Evolutionary conservation across 148 eudicot genomes (phyloP), one percentile per base, ranked within the genome.

Genomic region (Silene conica): DNA sequence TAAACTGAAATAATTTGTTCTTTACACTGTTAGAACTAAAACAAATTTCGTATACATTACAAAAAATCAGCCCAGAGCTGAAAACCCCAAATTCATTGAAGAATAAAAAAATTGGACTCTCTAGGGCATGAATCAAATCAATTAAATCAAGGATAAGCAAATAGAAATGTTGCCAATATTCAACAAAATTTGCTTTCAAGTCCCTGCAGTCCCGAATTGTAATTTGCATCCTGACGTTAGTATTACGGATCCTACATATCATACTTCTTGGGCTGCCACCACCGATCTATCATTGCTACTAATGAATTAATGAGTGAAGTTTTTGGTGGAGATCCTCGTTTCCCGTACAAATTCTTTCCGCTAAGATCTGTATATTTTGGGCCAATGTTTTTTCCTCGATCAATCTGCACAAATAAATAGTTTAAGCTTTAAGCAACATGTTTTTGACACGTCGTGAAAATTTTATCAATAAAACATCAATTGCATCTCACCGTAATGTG

Each of bases 191-290:
- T 63, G 80, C 80, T 66, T 45, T 56, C 1, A 26, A 78, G 71
- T 82, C 74, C 79, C 70, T 71, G 71, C 22, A 63, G 38, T 75
- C 82, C 67, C 34, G 65, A 64, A 70, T 75, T 38, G 43, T 9
- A 38, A 72, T 57, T 62, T 54, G 79, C 73, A 56, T 63, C 43
- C 41, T 70, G 71, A 71, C 72, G 48, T 20, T 69, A 16, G 26
- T 15, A 28, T 21, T 59, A 43, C 46, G 31, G 65, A 63, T 72
- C 55, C 87, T 91, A 89, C 69, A 89, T 70, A 55, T 95, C 96
- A 63, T 78, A 92, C 67, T 95, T 95, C 82, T 89, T 95, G 16
- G 98, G 98, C 45, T 90, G 93, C 72, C 92, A 75, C 98, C 98
- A 91, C 2, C 83, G 91, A 63, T 83, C 83, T 77, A 91, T 31